Percentiles rank a stretch among this genome's conserved stretches.
These are phyloP conservation scores for Boletus barrowsii DNA, from an alignment of 768 basidiomycete genomes.

Conservation along the genomic window DNA sequence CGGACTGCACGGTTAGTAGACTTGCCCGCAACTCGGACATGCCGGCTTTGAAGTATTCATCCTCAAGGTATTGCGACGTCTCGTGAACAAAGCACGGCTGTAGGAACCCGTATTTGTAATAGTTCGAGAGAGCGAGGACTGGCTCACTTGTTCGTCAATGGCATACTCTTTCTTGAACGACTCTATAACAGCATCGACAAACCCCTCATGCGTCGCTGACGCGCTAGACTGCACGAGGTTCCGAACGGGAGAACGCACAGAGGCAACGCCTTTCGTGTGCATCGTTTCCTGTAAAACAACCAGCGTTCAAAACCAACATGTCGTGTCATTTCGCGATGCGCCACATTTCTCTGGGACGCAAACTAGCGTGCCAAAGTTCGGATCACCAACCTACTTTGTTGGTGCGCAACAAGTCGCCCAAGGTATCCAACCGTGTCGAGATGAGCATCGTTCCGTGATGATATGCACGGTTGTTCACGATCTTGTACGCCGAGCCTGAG, in stretches of 20 bases:
- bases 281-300: conserved; percentile 60
- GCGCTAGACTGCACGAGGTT: conserved; percentile 64
- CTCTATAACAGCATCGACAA: conserved; percentile 62
- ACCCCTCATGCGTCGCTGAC: conserved; percentile 60
- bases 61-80: conserved; percentile 39
- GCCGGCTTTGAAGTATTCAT: conserved; percentile 63
- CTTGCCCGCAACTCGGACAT: conserved; percentile 72
- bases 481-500: conserved; percentile 97
- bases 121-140: not conserved
- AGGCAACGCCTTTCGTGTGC: conserved; percentile 81
- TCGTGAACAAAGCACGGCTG: conserved; percentile 46
- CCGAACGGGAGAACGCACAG: conserved; percentile 89
- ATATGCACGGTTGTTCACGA: conserved; percentile 85
- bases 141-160: conserved; percentile 33
- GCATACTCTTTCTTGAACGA: conserved; percentile 66
- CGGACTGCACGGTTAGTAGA: not conserved
- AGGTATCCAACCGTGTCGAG: conserved; percentile 65
- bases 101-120: not conserved
- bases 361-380: not conserved
- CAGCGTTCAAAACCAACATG: not conserved
- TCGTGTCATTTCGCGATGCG: not conserved
- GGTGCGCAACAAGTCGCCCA: conserved; percentile 69
- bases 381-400: conserved; percentile 49
- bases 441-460: conserved; percentile 99
- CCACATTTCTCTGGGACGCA: not conserved